Base-by-base conservation (phyloP, 441 rosid genomes). In the Adansonia gregorii region DNA sequence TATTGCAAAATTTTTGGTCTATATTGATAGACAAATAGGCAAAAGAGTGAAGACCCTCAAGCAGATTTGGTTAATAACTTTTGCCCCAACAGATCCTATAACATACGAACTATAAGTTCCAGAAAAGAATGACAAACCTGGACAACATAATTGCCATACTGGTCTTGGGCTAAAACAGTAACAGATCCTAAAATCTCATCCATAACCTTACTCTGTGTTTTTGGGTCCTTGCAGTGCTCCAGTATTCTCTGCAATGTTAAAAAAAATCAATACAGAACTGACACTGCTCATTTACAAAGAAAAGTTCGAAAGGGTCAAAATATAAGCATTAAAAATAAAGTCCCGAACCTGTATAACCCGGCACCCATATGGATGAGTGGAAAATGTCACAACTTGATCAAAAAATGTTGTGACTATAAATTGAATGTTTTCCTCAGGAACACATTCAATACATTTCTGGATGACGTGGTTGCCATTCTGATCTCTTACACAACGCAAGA, bases 381-480 rank as follows among this genome's bases (percentile, higher is more conserved):
- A 93, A 78, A 93, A 91, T 55, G 73, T 82, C 82, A 92, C 90
- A 76, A 93, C 95, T 84, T 92, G 92, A 74, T 88, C 92, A 76
- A 86, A 93, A 88, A 93, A 92, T 17, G 91, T 89, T 1, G 92
- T 77, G 65, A 59, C 64, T 59, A 59, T 22, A 59, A 22, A 59
- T 22, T 59, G 64, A 11, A 59, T 22, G 27, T 59, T 87, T 51
- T 90, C 98, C 85, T 93, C 97, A 35, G 98, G 98, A 79, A 89
- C 86, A 79, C 98, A 92, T 80, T 93, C 95, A 5, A 93, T 92
- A 66, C 98, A 91, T 88, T 89, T 92, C 86, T 91, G 94, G 79
- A 93, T 87, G 45, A 93, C 98, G 81, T 93, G 98, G 85, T 93
- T 93, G 60, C 98, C 98, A 80, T 93, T 93, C 86, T 93, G 98